phyloP scores from a whole-genome alignment of 2,329 filamentous ascomycete genomes.

The Cryoendolithus antarcticus region DNA sequence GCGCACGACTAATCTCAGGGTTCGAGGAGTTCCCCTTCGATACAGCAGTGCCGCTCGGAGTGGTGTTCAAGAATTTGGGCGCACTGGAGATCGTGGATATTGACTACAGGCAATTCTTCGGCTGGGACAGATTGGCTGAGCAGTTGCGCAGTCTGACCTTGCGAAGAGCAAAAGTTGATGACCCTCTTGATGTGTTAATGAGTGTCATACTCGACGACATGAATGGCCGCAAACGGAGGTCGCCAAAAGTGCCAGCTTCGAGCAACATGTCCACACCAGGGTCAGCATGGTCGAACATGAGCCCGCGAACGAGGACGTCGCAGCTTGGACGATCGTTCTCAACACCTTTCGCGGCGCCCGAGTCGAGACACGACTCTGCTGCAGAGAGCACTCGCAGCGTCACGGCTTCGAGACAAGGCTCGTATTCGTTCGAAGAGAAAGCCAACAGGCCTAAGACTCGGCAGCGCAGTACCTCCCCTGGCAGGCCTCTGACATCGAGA shows the following conservation, averaged over 20 bases:
- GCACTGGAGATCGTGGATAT: slow-evolving; percentile 88
- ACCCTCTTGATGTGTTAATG: slow-evolving; percentile 78
- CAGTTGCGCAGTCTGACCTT: slow-evolving; percentile 81
- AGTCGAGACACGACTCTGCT: slow-evolving; percentile 35
- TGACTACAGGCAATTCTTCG: slow-evolving; percentile 93
- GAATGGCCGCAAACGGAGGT: slow-evolving; percentile 78
- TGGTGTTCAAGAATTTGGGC: slow-evolving; percentile 93
- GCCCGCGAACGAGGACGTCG: slow-evolving; percentile 49
- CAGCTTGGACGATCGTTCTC: slow-evolving; percentile 58
- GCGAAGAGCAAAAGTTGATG: slow-evolving; percentile 76
- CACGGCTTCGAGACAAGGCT: slow-evolving; percentile 44
- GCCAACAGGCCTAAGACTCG: slow-evolving; percentile 21
- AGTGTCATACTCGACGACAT: slow-evolving; percentile 94
- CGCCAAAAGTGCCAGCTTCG: slow-evolving; percentile 60
- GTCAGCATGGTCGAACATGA: slow-evolving; percentile 48
- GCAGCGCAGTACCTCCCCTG: slow-evolving; percentile 69
- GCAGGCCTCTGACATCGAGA: slow-evolving; percentile 61
- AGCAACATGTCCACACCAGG: slow-evolving; percentile 55
- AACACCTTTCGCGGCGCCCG: slow-evolving; percentile 40
- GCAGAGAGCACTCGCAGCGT: slow-evolving; percentile 34
- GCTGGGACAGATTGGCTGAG: slow-evolving; percentile 89
- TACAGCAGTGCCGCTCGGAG: slow-evolving; percentile 76
- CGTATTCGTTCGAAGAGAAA: slow-evolving; percentile 33
- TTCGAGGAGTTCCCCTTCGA: slow-evolving; percentile 98
- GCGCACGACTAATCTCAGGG: slow-evolving; percentile 75